A percentile compares a stretch with the other conserved stretches of the same genome.
These are phyloP conservation scores for Barbarea vulgaris DNA, from an alignment of 345 rosid species.

Conservation along the genomic window DNA sequence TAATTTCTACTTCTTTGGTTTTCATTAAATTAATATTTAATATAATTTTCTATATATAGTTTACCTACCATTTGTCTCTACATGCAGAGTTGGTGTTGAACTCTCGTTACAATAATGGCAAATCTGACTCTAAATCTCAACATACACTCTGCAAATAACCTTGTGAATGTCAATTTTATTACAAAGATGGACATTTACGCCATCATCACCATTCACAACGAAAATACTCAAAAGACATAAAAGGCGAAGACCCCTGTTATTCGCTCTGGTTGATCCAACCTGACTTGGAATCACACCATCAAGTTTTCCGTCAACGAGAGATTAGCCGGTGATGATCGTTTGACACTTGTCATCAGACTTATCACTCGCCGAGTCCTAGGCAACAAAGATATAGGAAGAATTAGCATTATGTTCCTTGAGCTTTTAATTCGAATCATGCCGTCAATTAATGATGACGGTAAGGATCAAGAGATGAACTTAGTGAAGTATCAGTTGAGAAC, in stretches of 20 bases:
- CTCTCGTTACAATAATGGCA: no score
- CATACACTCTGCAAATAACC: no score
- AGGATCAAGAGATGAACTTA: constrained; percentile 31
- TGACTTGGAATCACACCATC: constrained; percentile 60
- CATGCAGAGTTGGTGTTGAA: no score
- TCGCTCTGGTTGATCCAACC: constrained; percentile 53
- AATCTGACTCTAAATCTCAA: no score
- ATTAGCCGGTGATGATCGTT: constrained; percentile 45
- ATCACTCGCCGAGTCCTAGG: constrained; percentile 53
- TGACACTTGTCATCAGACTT: constrained; percentile 48
- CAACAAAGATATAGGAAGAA: constrained; percentile 61
- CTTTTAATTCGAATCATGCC: constrained; percentile 34
- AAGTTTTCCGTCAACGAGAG: constrained; percentile 53
- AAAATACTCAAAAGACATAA: constrained; percentile 32
- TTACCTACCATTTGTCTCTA: constrained; percentile 10
- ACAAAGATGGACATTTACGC: no score
- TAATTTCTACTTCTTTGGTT: neutral
- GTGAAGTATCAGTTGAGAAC: constrained; percentile 57
- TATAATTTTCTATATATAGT: no score
- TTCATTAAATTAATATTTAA: neutral
- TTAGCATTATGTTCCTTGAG: constrained; percentile 63
- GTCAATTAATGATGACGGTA: constrained; percentile 4
- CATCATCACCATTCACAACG: constrained; percentile 32
- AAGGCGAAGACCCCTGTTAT: constrained; percentile 47
- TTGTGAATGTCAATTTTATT: no score